These are phyloP conservation scores for Emiliania huxleyi DNA, from an alignment of 78 protist species.

Conservation along the genomic window DNA sequence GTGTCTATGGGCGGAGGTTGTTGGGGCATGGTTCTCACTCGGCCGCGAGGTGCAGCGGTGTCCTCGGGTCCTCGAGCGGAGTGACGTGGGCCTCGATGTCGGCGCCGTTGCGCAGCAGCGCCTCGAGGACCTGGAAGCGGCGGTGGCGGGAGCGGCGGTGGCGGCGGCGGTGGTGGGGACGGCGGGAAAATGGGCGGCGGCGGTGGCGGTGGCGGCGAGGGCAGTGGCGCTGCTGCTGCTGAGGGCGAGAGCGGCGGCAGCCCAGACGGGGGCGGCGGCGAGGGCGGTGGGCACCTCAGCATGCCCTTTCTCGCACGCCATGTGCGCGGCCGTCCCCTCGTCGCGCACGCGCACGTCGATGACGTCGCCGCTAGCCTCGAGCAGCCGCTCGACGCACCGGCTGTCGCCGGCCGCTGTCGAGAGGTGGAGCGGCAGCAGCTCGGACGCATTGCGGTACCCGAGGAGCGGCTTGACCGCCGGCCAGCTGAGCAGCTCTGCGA, in stretches of 20 bases:
- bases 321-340: background rate
- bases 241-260: too few relatives aligned
- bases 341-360: background rate
- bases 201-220: too few relatives aligned
- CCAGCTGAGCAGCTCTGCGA: background rate
- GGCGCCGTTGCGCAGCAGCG: background rate
- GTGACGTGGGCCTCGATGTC: background rate
- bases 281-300: too few relatives aligned
- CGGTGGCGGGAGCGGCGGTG: too few relatives aligned
- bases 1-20: too few relatives aligned
- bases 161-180: too few relatives aligned
- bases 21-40: too few relatives aligned
- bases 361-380: background rate
- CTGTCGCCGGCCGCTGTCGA: background rate
- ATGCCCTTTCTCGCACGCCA: background rate
- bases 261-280: too few relatives aligned
- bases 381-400: background rate
- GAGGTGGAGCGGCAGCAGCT: background rate
- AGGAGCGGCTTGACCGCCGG: background rate
- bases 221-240: too few relatives aligned
- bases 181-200: too few relatives aligned
- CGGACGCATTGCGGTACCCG: background rate
- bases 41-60: conserved; percentile 3
- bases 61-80: background rate
- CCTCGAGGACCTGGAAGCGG: background rate